A percentile compares a stretch with the other conserved stretches of the same genome.
These are phyloP conservation scores for Blastobotrys attinorum DNA, from an alignment of 805 yeast genomes.

Conservation along the genomic window DNA sequence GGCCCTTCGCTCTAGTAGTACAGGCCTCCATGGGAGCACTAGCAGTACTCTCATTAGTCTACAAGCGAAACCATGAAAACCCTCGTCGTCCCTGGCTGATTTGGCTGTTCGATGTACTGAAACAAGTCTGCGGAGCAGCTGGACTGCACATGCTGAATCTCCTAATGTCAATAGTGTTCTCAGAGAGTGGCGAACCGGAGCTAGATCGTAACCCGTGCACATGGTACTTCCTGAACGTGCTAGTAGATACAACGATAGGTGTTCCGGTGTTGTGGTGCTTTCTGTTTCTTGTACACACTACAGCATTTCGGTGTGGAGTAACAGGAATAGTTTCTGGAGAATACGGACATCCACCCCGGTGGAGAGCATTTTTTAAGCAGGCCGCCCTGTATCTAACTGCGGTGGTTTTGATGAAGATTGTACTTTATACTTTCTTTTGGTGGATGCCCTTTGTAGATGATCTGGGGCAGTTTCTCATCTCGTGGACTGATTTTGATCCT, in stretches of 20 bases:
- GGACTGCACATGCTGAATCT: conserved; percentile 78
- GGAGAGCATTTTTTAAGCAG: conserved; percentile 63
- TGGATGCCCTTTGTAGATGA: conserved; percentile 59
- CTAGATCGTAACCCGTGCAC: conserved; percentile 68
- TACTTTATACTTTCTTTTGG: conserved; percentile 49
- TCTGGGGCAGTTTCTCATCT: conserved; percentile 63
- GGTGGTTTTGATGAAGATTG: conserved; percentile 52
- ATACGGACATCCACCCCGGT: conserved; percentile 59
- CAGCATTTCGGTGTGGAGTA: conserved; percentile 38
- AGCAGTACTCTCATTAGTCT: conserved; percentile 63
- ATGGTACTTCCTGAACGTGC: conserved; percentile 85
- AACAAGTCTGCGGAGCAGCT: conserved; percentile 81
- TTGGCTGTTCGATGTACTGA: conserved; percentile 85
- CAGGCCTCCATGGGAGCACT: conserved; percentile 71
- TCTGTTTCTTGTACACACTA: conserved; percentile 40
- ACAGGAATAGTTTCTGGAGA: conserved; percentile 42
- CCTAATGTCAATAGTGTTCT: conserved; percentile 50
- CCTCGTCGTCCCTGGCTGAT: conserved; percentile 85
- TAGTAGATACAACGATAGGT: conserved; percentile 90
- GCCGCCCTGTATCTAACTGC: conserved; percentile 60
- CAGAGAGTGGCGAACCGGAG: conserved; percentile 28
- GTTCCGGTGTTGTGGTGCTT: conserved; percentile 67
- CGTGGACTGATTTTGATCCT: conserved; percentile 80
- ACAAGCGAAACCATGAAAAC: conserved; percentile 69
- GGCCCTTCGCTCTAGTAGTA: conserved; percentile 77